Percentiles rank a stretch among this genome's conserved stretches.
phyloP scores from a whole-genome alignment of 2,329 filamentous ascomycete species.

The Ilyonectria sp. region DNA sequence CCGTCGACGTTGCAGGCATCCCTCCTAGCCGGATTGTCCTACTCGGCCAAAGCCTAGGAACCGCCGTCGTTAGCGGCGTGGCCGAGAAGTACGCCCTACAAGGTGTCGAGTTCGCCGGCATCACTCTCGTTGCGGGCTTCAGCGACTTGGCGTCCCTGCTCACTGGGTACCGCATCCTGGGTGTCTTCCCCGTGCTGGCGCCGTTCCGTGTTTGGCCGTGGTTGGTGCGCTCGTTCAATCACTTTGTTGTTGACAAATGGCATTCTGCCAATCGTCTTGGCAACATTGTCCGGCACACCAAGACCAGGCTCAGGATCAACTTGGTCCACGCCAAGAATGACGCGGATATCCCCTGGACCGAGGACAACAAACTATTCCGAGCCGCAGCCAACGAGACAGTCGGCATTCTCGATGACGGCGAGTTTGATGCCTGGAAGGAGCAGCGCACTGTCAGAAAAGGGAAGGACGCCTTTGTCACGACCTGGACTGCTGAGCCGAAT shows the following conservation, averaged over 20 bases:
- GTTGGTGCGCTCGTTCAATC: conserved; percentile 72
- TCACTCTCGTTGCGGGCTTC: conserved; percentile 87
- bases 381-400: conserved; percentile 69
- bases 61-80: conserved; percentile 83
- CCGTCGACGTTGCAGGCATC: conserved; percentile 75
- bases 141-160: conserved; percentile 81
- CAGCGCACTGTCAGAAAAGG: conserved; percentile 60
- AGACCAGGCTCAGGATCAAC: conserved; percentile 72
- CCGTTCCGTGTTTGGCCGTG: conserved; percentile 79
- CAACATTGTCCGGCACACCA: conserved; percentile 67
- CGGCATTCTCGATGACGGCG: conserved; percentile 53
- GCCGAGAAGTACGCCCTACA: conserved; percentile 77
- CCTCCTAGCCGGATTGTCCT: conserved; percentile 82
- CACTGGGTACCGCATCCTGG: conserved; percentile 83
- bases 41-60: conserved; percentile 90
- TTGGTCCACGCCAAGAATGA: conserved; percentile 88
- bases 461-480: conserved; percentile 64
- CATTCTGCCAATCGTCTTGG: conserved; percentile 77
- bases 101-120: conserved; percentile 80
- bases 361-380: conserved; percentile 76
- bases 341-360: conserved; percentile 82
- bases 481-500: conserved; percentile 60
- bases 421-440: conserved; percentile 62
- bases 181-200: conserved; percentile 83
- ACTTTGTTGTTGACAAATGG: conserved; percentile 86